These are phyloP conservation scores for Zygotorulaspora chibaensis DNA, from an alignment of 805 yeast species.

Conservation along the genomic window DNA sequence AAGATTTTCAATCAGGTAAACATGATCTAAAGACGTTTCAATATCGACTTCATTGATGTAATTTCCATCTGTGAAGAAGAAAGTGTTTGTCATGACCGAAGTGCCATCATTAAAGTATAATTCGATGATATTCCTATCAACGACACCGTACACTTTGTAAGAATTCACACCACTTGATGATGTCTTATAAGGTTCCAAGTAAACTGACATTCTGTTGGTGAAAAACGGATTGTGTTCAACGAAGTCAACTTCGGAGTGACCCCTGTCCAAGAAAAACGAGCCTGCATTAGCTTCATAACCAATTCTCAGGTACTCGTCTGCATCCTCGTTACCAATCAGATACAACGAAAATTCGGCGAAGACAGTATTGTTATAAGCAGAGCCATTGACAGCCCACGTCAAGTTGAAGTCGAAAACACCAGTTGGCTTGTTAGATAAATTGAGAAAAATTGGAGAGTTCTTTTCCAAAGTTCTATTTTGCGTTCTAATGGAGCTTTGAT, in stretches of 20 bases:
- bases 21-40: constrained; percentile 2
- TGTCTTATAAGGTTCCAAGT: constrained; percentile 21
- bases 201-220: constrained; percentile 25
- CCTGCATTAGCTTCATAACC: constrained; percentile 27
- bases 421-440: constrained; percentile 9
- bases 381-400: constrained; percentile 20
- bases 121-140: constrained; percentile 34
- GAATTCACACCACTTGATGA: constrained; percentile 11
- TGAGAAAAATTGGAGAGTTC: constrained; percentile 2
- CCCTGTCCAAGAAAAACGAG: constrained; percentile 31
- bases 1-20: constrained; percentile 3
- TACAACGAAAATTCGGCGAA: constrained; percentile 20
- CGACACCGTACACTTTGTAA: constrained; percentile 30
- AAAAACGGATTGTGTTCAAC: constrained; percentile 27
- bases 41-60: constrained; percentile 1
- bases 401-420: constrained; percentile 29
- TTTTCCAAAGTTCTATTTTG: constrained; percentile 4
- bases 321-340: constrained; percentile 17
- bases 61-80: constrained; percentile 23
- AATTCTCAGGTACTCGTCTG: constrained; percentile 22
- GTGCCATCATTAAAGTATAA: constrained; percentile 33
- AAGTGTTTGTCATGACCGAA: constrained; percentile 28
- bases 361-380: constrained; percentile 6
- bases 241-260: constrained; percentile 21
- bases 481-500: background rate